phyloP scores from a whole-genome alignment of 179 eudicot species.

The Beta macrorhiza region DNA sequence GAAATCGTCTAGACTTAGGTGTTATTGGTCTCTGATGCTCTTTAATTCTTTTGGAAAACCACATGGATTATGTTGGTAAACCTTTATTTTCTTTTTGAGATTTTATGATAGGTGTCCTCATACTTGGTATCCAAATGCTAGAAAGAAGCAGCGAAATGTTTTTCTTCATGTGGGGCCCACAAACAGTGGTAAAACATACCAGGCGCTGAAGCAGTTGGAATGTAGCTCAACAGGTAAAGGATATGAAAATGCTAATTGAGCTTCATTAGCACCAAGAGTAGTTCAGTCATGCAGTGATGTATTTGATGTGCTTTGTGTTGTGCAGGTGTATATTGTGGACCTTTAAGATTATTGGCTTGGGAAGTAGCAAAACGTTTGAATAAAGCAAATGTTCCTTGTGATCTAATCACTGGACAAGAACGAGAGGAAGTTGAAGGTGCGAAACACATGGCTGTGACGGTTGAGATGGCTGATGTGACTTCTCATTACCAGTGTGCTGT shows the following conservation, averaged over 20 bases:
- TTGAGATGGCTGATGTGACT: slow-evolving; percentile 92
- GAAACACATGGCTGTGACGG: slow-evolving; percentile 84
- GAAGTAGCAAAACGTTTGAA: slow-evolving; percentile 93
- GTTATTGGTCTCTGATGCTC: background rate
- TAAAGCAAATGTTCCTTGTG: slow-evolving; percentile 80
- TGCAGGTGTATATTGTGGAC: slow-evolving; percentile 94
- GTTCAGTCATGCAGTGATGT: background rate
- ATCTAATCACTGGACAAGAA: slow-evolving; percentile 93
- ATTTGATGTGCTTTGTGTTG: slow-evolving; percentile 13
- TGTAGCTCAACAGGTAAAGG: slow-evolving; percentile 74
- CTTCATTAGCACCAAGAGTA: background rate
- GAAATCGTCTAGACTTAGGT: background rate
- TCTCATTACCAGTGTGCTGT: slow-evolving; percentile 78
- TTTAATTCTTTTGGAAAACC: slow-evolving; percentile 3
- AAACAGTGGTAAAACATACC: slow-evolving; percentile 93
- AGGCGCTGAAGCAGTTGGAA: slow-evolving; percentile 82
- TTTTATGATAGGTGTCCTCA: slow-evolving; percentile 62
- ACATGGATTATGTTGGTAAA: background rate
- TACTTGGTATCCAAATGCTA: slow-evolving; percentile 93
- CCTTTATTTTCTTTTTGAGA: background rate
- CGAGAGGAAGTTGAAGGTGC: slow-evolving; percentile 86
- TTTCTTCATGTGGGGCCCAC: slow-evolving; percentile 94
- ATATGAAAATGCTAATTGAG: background rate
- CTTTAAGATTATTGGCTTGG: slow-evolving; percentile 94
- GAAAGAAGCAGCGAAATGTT: slow-evolving; percentile 69